Evolutionary conservation across 139 green algal genomes (phyloP).

Genomic region (Haematococcus sp.): DNA sequence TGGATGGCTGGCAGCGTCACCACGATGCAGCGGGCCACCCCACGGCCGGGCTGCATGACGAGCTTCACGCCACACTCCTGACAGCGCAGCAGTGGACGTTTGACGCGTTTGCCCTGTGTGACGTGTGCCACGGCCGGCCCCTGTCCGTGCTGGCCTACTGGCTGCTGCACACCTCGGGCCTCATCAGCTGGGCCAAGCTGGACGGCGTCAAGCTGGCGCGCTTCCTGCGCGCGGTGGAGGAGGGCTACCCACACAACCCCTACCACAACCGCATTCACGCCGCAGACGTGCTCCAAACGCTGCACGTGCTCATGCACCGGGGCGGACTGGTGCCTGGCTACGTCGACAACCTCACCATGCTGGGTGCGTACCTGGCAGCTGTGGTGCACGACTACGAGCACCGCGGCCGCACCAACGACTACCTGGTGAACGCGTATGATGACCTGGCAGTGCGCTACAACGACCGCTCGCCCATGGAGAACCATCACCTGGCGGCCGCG

Average conservation of each 20-base stretch:
- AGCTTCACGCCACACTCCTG: no score
- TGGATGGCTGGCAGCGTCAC: no score
- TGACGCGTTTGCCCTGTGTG: constrained; percentile 18
- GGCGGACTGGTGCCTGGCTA: constrained; percentile 21
- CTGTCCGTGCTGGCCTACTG: constrained; percentile 17
- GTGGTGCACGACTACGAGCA: constrained; percentile 51
- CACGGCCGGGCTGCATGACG: no score
- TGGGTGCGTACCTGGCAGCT: constrained; percentile 34
- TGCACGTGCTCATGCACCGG: constrained; percentile 35
- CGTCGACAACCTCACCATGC: constrained; percentile 17
- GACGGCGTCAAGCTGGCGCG: constrained; percentile 3
- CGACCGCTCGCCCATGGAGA: constrained; percentile 50
- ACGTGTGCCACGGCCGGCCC: neutral
- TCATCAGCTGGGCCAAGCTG: constrained; percentile 2
- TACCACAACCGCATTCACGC: constrained; percentile 30
- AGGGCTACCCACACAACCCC: constrained; percentile 20
- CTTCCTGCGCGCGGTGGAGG: constrained; percentile 17
- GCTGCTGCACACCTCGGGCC: constrained; percentile 1
- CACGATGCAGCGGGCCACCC: no score
- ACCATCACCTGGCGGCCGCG: constrained; percentile 45
- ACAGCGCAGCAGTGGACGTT: no score
- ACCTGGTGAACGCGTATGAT: constrained; percentile 17
- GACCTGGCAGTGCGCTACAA: constrained; percentile 33
- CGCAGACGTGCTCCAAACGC: constrained; percentile 35
- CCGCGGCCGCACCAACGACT: constrained; percentile 49